phyloP scores from a whole-genome alignment of 2,329 filamentous ascomycete species.

The Pseudogymnoascus sp. region DNA sequence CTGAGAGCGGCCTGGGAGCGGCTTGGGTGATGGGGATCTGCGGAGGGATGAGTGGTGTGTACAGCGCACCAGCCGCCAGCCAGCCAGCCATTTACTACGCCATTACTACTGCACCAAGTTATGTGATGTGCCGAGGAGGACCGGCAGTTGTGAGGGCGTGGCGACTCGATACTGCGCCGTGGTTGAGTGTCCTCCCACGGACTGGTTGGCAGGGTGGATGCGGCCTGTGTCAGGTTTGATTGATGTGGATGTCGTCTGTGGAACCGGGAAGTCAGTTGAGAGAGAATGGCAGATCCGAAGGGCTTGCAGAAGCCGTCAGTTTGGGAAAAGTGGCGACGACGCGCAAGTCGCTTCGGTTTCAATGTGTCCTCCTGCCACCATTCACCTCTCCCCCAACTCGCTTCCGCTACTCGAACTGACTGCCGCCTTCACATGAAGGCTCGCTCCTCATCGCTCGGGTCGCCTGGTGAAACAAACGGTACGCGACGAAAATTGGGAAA shows the following conservation, averaged over 20 bases:
- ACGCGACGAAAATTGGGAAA: neutral
- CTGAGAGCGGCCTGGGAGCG: neutral
- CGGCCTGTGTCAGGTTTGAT: neutral
- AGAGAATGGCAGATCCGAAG: neutral
- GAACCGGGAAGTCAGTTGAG: neutral
- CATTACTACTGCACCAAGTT: neutral
- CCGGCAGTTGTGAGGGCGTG: neutral
- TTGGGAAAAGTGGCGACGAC: neutral
- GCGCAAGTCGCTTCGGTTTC: neutral
- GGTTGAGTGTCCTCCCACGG: neutral
- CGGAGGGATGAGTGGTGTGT: neutral
- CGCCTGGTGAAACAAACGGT: neutral
- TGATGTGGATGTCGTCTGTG: neutral
- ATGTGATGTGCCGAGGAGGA: neutral
- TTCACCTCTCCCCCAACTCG: too few relatives aligned
- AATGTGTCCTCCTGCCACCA: neutral
- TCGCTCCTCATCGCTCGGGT: neutral
- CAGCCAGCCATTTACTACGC: too few relatives aligned
- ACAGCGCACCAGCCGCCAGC: neutral
- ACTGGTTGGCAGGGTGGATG: neutral
- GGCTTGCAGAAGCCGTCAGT: neutral
- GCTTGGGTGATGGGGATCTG: neutral
- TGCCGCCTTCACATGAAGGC: neutral
- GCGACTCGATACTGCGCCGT: neutral
- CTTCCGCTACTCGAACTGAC: neutral